Evolutionary conservation across 495 filamentous ascomycete species (phyloP), one percentile per base, ranked within the genome.

Genomic region (Aspergillus carlsbadensis): DNA sequence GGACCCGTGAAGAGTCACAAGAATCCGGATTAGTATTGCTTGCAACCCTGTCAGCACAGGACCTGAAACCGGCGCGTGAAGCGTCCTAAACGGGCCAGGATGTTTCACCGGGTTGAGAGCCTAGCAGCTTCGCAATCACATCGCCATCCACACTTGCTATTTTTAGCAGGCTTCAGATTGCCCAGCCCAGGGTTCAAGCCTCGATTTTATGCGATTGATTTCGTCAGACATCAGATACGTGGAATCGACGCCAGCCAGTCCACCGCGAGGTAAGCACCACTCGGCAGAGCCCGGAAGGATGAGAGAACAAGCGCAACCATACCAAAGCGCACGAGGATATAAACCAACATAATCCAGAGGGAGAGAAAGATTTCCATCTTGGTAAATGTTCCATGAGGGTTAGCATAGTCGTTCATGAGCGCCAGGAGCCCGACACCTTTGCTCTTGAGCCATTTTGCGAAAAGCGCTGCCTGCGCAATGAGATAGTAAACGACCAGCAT

Each of bases 201-300:
- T n/a, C 26, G 26, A 29, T 29, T 29, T 29, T 29, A 3, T 8
- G 4, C 4, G 26, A 29, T 29, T 8, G 3, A 29, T 3, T 8
- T 4, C 26, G 35, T 37, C 10, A 3, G 35, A 10, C 35, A 3
- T 29, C 10, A 51, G 4, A 51, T 37, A 51, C 40, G 48, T 11
- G 48, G 48, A 40, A 51, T 51, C 14, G 15, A 22, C 48, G 18
- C 48, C 13, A 51, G 31, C 48, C 48, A 51, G 18, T 51, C 48
- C 2, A 50, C 34, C 3, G 33, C 34, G 1, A 26, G 1, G 22
- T 37, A 50, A 5, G 47, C 11, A 15, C 20, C 34, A 1, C 15
- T 40, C 1, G 48, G 35, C 20, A 51, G 17, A 13, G 48, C 48
- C 10, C 35, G 48, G 0, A 51, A 10, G 0, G 48, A 51, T 2